phyloP scores from a whole-genome alignment of 345 rosid species.

The Geranium brycei region DNA sequence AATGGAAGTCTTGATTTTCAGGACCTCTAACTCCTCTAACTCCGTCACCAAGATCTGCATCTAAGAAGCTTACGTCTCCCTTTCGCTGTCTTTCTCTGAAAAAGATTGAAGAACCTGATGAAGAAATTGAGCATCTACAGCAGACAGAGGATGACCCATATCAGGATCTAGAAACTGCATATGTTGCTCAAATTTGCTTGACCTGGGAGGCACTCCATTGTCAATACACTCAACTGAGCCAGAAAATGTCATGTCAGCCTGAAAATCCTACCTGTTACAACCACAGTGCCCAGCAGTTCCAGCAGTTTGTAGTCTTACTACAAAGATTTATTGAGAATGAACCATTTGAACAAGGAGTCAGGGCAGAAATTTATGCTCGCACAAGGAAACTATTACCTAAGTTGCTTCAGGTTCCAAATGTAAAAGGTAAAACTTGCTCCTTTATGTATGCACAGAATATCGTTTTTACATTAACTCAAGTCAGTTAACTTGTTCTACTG shows the following conservation, averaged over 20 bases:
- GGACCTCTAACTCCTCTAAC: conserved; percentile 39
- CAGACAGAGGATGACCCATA: conserved; percentile 32
- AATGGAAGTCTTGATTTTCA: conserved; percentile 16
- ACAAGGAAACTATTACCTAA: conserved; percentile 59
- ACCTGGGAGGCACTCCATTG: conserved; percentile 98
- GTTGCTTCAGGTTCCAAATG: conserved; percentile 80
- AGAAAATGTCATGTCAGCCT: conserved; percentile 51
- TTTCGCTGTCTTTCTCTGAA: conserved; percentile 76
- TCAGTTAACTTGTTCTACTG: neutral
- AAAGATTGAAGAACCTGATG: conserved; percentile 54
- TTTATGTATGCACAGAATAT: neutral
- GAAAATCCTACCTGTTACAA: conserved; percentile 53
- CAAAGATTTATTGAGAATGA: conserved; percentile 92
- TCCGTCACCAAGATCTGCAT: conserved; percentile 70
- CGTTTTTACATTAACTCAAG: too few relatives aligned
- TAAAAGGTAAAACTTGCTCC: conserved; percentile 35
- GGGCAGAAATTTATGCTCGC: conserved; percentile 67
- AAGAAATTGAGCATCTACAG: conserved; percentile 51
- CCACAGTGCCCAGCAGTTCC: conserved; percentile 72
- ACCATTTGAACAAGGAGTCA: conserved; percentile 67
- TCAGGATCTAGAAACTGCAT: conserved; percentile 72
- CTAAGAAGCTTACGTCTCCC: conserved; percentile 76
- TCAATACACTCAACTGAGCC: conserved; percentile 72
- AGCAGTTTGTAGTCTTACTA: conserved; percentile 75
- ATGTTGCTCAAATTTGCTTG: conserved; percentile 87